These are phyloP conservation scores for Strobilomyces confusus DNA, from an alignment of 768 basidiomycete genomes.

Conservation along the genomic window DNA sequence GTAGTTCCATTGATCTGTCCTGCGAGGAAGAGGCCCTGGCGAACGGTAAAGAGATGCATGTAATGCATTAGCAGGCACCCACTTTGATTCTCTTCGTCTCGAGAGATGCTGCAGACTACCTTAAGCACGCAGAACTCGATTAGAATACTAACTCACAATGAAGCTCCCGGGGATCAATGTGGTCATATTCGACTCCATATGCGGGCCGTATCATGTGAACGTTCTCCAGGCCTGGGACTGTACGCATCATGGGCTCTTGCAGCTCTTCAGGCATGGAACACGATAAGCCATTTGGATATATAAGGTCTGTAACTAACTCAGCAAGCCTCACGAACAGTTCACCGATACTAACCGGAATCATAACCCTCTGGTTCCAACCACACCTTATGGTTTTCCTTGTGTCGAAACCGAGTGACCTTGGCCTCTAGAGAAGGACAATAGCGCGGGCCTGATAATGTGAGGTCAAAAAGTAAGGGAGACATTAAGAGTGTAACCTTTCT, in stretches of 20 bases:
- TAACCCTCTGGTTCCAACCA: conserved; percentile 95
- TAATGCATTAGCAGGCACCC: not conserved
- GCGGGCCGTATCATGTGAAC: conserved; percentile 82
- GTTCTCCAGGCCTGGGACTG: conserved; percentile 80
- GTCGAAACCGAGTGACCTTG: conserved; percentile 75
- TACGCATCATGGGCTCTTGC: conserved; percentile 79
- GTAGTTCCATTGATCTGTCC: conserved; percentile 94
- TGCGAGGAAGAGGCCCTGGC: conserved; percentile 77
- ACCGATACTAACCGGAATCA: conserved; percentile 61
- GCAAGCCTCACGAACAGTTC: not conserved
- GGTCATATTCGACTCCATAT: conserved; percentile 92
- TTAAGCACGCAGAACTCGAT: not conserved
- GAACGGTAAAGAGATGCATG: not conserved
- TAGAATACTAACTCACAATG: conserved; percentile 44
- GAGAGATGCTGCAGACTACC: conserved; percentile 53
- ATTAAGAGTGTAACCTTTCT: conserved; percentile 52
- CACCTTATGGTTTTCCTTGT: conserved; percentile 66
- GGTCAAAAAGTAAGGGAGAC: not conserved
- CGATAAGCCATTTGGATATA: conserved; percentile 89
- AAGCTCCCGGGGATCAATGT: conserved; percentile 82
- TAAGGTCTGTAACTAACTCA: conserved; percentile 50
- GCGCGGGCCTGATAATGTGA: conserved; percentile 58
- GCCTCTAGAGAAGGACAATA: conserved; percentile 91
- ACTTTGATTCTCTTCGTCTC: conserved; percentile 84
- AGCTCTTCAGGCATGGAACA: conserved; percentile 84